Evolutionary conservation across 176 grass and related monocot genomes (phyloP).

Genomic region (Eremochloa ophiuroides): DNA sequence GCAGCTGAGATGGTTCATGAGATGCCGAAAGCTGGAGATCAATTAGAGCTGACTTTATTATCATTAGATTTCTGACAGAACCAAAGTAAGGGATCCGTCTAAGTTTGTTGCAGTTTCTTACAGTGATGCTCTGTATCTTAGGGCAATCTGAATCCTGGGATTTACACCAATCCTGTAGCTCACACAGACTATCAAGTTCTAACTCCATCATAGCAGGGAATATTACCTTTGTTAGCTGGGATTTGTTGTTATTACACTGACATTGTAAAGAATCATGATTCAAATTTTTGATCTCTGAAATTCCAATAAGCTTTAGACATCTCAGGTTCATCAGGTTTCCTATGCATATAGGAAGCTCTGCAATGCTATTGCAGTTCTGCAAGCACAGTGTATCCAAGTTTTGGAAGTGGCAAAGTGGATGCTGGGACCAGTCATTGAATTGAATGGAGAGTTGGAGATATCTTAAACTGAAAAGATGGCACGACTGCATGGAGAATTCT

Average conservation of each 20-base stretch:
- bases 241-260: neutral
- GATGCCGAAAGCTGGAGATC: constrained; percentile 1
- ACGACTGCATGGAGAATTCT: neutral
- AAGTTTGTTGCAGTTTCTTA: constrained; percentile 25
- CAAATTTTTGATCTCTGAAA: neutral
- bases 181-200: neutral
- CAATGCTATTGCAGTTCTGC: neutral
- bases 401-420: neutral
- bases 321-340: neutral
- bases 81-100: constrained; percentile 3
- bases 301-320: constrained; percentile 9
- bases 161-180: neutral
- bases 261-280: neutral
- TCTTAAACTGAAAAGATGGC: constrained; percentile 12
- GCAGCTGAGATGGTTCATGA: neutral
- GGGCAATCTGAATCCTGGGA: constrained; percentile 18
- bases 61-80: neutral
- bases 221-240: neutral
- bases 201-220: constrained; percentile 14
- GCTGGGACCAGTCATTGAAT: neutral
- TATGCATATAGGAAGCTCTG: neutral
- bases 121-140: constrained; percentile 3
- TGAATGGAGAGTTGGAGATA: neutral
- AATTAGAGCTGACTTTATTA: neutral
- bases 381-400: constrained; percentile 23